Evolutionary conservation across 768 basidiomycete species (phyloP), one percentile per base, ranked within the genome.

Genomic region (Hericium coralloides): DNA sequence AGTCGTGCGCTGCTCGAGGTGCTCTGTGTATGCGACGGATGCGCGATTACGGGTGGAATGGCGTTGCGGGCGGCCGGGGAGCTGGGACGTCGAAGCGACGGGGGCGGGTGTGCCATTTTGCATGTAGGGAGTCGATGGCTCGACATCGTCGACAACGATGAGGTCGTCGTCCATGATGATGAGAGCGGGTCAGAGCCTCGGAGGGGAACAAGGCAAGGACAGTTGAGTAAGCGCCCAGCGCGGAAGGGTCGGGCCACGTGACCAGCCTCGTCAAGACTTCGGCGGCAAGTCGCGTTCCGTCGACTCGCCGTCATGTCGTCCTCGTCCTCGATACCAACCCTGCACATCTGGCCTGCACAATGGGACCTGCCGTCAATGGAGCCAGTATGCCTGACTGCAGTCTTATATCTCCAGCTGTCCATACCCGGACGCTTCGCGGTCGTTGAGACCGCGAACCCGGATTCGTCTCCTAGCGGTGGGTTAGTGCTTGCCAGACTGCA

Each of bases 381-480:
- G 56, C 79, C 87, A 0, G 67, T 75, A 15, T 88, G 83, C 67
- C 72, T 89, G 20, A 79, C 83, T 4, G 78, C 87, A 0, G 70
- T 87, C 4, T 69, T 90, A 47, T 84, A 83, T 64, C 78, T 90
- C 25, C 88, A 91, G 65, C 69, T 85, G 22, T 70, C 79, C 14
- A 74, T 87, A 49, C 87, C 89, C 1, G 85, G 83, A n/a, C 73
- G 79, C 63, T 92, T 87, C 68, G 69, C 68, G 17, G 69, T 92
- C 25, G 71, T 73, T 38, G 79, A 83, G 69, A 85, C 80, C 64
- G 75, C 78, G 3, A 81, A 87, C 67, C 84, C 87, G 9, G 87
- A 90, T 71, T 59, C 76, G 20, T 89, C 89, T 50, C 87, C 89
- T 14, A 82, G 75, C 63, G 89, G 89, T 84, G 67, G 71, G 80